Conservation (phyloP, 768 basidiomycete species). For the Kwoniella heveanensis region DNA sequence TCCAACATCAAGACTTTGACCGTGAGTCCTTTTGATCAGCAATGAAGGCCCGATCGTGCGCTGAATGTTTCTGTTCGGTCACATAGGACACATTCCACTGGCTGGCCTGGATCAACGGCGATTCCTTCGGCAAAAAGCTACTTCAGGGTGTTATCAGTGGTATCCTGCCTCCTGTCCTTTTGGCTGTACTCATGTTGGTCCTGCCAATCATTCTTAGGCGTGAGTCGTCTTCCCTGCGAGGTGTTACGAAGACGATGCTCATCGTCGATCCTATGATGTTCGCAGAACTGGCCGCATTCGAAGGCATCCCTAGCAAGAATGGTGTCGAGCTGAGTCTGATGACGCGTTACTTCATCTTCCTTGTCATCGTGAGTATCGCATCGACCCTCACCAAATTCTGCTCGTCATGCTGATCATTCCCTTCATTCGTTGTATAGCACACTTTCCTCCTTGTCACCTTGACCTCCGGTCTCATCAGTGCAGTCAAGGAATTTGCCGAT, state of each 20-base stretch:
- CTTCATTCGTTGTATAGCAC: conserved; percentile 64
- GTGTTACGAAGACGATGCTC: neutral
- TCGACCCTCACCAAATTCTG: neutral
- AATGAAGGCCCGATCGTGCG: no score
- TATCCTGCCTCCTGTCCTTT: conserved; percentile 80
- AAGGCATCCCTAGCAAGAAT: conserved; percentile 84
- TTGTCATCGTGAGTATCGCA: conserved; percentile 74
- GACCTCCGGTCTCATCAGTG: conserved; percentile 75
- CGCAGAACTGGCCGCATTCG: conserved; percentile 75
- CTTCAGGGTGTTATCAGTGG: conserved; percentile 84
- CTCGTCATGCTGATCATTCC: conserved; percentile 13
- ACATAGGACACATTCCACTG: conserved; percentile 62
- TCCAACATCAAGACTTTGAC: conserved; percentile 73
- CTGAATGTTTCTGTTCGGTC: neutral
- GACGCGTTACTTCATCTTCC: conserved; percentile 89
- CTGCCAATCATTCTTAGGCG: conserved; percentile 78
- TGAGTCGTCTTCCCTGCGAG: no score
- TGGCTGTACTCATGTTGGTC: conserved; percentile 89
- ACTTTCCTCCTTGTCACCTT: conserved; percentile 90
- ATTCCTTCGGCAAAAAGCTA: conserved; percentile 38
- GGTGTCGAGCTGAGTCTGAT: conserved; percentile 86
- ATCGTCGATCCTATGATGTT: neutral
- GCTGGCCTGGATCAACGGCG: conserved; percentile 71
- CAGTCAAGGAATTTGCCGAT: conserved; percentile 66
- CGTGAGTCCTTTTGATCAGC: conserved; percentile 55